Percentiles rank a stretch among this genome's conserved stretches.
These are phyloP conservation scores for Neonectria magnoliae DNA, from an alignment of 2,329 filamentous ascomycete species.

Conservation along the genomic window DNA sequence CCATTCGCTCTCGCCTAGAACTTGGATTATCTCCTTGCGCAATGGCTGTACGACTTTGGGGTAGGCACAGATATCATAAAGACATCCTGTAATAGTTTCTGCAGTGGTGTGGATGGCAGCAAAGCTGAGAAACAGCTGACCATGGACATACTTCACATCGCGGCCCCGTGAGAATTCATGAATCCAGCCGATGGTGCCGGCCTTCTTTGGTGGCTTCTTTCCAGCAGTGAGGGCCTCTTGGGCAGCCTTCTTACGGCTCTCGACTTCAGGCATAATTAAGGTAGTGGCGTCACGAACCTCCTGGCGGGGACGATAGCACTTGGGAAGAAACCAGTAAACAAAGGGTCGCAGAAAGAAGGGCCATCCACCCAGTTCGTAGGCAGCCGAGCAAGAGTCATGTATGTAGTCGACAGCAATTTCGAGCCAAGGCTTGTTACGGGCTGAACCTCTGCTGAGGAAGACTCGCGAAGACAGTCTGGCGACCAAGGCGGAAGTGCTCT, in stretches of 20 bases:
- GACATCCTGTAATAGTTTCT: constrained; percentile 46
- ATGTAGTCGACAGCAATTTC: constrained; percentile 55
- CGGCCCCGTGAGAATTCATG: constrained; percentile 46
- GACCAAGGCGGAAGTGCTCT: constrained; percentile 39
- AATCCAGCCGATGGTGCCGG: constrained; percentile 54
- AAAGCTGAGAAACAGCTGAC: too few species aligned
- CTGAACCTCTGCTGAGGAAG: constrained; percentile 57
- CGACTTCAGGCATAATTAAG: constrained; percentile 11
- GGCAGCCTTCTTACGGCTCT: neutral
- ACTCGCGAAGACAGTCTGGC: constrained; percentile 60
- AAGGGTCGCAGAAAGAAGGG: constrained; percentile 41
- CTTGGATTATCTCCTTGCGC: constrained; percentile 52
- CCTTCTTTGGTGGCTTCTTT: constrained; percentile 27
- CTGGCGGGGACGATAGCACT: neutral
- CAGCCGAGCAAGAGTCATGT: constrained; percentile 48
- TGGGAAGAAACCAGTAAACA: constrained; percentile 13
- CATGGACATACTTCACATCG: constrained; percentile 45
- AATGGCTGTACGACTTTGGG: constrained; percentile 53
- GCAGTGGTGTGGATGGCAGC: constrained; percentile 56
- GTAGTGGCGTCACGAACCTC: constrained; percentile 1
- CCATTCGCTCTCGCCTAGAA: constrained; percentile 49
- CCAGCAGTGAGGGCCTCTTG: neutral
- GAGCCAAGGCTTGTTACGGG: constrained; percentile 59
- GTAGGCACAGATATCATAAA: constrained; percentile 52
- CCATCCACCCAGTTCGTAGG: constrained; percentile 51